Evolutionary conservation across 1,284 basidiomycete genomes (phyloP), one percentile per base, ranked within the genome.

Genomic region (Omphalotus olearius): DNA sequence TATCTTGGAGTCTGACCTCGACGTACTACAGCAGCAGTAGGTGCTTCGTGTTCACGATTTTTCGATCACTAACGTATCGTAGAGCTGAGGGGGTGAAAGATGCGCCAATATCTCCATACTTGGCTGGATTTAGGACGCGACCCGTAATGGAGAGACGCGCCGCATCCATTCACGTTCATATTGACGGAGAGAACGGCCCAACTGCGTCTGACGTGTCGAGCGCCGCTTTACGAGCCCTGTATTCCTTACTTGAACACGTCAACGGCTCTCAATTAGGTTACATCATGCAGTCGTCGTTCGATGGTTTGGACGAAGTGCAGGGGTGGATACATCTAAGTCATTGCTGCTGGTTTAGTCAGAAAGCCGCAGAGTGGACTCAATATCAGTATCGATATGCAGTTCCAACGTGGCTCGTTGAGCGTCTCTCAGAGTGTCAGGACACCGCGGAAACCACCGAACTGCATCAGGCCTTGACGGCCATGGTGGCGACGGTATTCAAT

Each of bases 321-420:
- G 80, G 81, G 14, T 98, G 95, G 95, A 65, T 65, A n/a, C 78
- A 86, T 56, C 62, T 78, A 1, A 78, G 85, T 13, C 85, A 91
- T 64, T 92, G 85, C 63, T 82, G 84, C 56, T 98, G 93, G 93
- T 74, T 96, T 44, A 82, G 84, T 16, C 79, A 83, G 52, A 84
- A 82, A 57, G 74, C 84, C 5, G 83, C 86, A 25, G 85, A 91
- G 58, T 96, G 92, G 86, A 80, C 91, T 6, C 88, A 88, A 60
- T 90, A 95, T 55, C 93, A 96, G 64, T 96, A 96, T 67, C 89
- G 95, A 30, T 94, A 91, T 63, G 85, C 89, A 16, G 82, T 98
- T 2, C 92, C 95, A 9, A 89, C 88, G 1, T 80, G 85, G 59
- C 73, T 98, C 7, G 84, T 97, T 35, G 93, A 98, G 63, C 79